A percentile compares a stretch with the other conserved stretches of the same genome.
These are phyloP conservation scores for Pneumocystis sp. DNA, from an alignment of 1,139 yeast genomes.

Conservation along the genomic window DNA sequence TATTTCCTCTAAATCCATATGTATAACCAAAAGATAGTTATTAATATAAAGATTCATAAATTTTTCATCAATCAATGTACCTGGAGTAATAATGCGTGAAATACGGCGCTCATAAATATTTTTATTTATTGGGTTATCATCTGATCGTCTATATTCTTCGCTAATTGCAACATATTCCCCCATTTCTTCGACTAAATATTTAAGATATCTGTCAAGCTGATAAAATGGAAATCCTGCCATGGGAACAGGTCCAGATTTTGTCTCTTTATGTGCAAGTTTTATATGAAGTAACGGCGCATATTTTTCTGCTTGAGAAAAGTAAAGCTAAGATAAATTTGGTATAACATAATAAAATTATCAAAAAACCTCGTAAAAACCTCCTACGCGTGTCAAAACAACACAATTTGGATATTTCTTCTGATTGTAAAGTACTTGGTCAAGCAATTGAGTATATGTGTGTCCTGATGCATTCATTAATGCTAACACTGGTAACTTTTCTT, in stretches of 20 bases:
- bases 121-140: conserved; percentile 18
- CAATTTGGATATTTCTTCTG: conserved; percentile 46
- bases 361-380: conserved; percentile 60
- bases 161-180: conserved; percentile 64
- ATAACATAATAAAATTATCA: background rate
- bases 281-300: conserved; percentile 61
- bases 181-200: conserved; percentile 52
- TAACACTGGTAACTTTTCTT: background rate
- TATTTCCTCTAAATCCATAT: conserved; percentile 33
- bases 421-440: conserved; percentile 20
- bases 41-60: conserved; percentile 59
- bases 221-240: conserved; percentile 84
- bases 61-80: conserved; percentile 79
- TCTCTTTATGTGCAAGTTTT: conserved; percentile 35
- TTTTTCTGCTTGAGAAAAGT: conserved; percentile 70
- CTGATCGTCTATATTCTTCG: conserved; percentile 37
- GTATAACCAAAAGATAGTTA: conserved; percentile 54
- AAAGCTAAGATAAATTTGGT: conserved; percentile 28
- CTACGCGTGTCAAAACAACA: conserved; percentile 75
- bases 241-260: conserved; percentile 38
- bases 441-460: background rate
- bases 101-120: conserved; percentile 48
- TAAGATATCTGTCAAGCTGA: conserved; percentile 59
- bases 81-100: conserved; percentile 75
- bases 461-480: background rate